Base-by-base conservation (phyloP, 192 early-diverging fungal species). In the Coemansia sp. region DNA sequence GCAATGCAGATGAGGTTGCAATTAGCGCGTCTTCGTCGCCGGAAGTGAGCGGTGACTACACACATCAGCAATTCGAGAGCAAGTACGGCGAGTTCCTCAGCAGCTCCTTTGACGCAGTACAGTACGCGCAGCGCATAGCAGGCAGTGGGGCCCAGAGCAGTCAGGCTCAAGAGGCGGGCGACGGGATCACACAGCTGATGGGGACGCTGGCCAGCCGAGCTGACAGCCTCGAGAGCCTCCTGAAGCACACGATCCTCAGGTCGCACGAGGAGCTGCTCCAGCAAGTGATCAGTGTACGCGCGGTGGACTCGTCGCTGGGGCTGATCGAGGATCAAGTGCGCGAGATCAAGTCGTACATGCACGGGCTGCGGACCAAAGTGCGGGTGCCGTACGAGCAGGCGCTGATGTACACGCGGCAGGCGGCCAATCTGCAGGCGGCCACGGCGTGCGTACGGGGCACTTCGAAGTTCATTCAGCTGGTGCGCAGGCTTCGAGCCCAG, bases 331-430 rank as follows among this genome's bases (percentile, higher is more conserved):
- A 68, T 33, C 78, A 80, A 39, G 72, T 84, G 41, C 55, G 78
- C 31, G 75, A 80, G 67, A 73, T 84, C 43, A 70, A 71, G 36
- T 5, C 34, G 50, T 65, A 66, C 31, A 80, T 84, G 78, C 78
- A 79, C 31, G 66, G 53, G 3, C 22, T 84, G 63, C 82, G 78
- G 8, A 66, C 74, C 1, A 65, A 58, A 33, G 73, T 84, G 47
- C 78, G 74, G 1, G 78, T 80, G 38, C 78, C 82, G 5, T 73
- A 76, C 38, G 64, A 72, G 57, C 82, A 84, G 72, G 68, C 75
- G 6, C 64, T 27, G 41, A 36, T 1, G 39, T 80, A 74, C 29
- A 65, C 68, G 0, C 33, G 40, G 11, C 78, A 79, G 71, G 46
- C 74, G 22, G 34, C 31, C 16, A 75, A 79, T 49, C 63, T 79